These are phyloP conservation scores for Auricularia auricula-judae DNA, from an alignment of 768 basidiomycete species.

Conservation along the genomic window DNA sequence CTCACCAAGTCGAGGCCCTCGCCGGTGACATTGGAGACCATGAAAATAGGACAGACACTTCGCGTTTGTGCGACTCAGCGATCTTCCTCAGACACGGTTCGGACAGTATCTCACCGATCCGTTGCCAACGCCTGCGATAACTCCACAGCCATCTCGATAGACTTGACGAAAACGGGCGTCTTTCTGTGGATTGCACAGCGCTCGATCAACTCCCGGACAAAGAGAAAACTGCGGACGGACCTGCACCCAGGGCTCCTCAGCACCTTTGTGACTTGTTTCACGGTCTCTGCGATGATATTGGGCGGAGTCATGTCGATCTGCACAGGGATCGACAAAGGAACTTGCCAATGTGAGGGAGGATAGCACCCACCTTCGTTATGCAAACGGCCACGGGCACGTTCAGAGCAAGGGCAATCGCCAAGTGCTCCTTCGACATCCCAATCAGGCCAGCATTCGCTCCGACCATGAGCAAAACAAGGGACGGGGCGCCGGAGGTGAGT, in stretches of 20 bases:
- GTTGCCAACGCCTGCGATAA: constrained; percentile 62
- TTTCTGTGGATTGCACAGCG: constrained; percentile 35
- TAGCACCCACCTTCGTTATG: constrained; percentile 68
- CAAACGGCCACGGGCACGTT: constrained; percentile 90
- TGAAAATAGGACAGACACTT: constrained; percentile 85
- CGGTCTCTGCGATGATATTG: constrained; percentile 82
- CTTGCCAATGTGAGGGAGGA: neutral
- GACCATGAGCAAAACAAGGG: constrained; percentile 84
- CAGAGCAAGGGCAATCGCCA: constrained; percentile 87
- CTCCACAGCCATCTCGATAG: constrained; percentile 70
- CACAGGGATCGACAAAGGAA: neutral
- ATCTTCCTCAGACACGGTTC: neutral
- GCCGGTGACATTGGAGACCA: constrained; percentile 92
- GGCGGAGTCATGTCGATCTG: constrained; percentile 97
- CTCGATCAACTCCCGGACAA: neutral
- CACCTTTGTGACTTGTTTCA: constrained; percentile 88
- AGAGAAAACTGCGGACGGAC: constrained; percentile 26
- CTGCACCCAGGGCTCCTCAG: constrained; percentile 87
- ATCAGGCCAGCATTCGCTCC: constrained; percentile 90
- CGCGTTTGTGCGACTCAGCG: neutral
- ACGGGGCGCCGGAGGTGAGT: constrained; percentile 87
- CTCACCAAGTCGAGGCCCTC: constrained; percentile 70
- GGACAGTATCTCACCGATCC: constrained; percentile 42
- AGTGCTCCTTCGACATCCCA: constrained; percentile 91
- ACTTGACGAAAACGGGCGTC: constrained; percentile 75